Evolutionary conservation across 768 basidiomycete genomes (phyloP), one percentile per base, ranked within the genome.

Genomic region (Russula abietina): DNA sequence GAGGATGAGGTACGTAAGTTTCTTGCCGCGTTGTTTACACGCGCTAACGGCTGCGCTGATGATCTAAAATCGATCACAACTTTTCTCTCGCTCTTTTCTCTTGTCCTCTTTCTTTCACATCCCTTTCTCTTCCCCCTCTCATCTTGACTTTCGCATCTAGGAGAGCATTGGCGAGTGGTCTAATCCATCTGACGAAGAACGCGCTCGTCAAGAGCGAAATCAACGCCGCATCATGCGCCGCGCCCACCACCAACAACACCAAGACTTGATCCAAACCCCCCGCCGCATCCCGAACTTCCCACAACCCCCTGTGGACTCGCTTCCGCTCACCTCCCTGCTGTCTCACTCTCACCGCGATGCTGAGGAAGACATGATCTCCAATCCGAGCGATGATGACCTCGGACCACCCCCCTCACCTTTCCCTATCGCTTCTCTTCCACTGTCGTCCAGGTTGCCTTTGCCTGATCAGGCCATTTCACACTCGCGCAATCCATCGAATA

Each of bases 81-180:
- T 52, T 55, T 45, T 33, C 22, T 48, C 45, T 49, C 8, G 8
- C 14, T 22, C 39, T n/a, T n/a, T 17, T 22, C 26, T 22, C 57
- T 65, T 62, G 53, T 49, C 64, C 58, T 51, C 52, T 43, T 30
- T 39, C 57, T 53, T 41, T 43, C 26, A 56, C 39, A 14, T 46
- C 53, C 61, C 33, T 66, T 61, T 48, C 54, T 65, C 32, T 64
- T 55, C 16, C 16, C 38, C 38, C 38, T 11, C 16, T 45, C 69
- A 55, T 51, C 55, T 63, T 5, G 24, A 39, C 53, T 7, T 33
- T 16, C 28, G 55, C 19, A 45, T 32, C 46, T 65, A 74, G 67
- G 77, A 90, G 86, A 91, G 89, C 68, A 86, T 91, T 54, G 90
- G 89, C 30, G 91, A 93, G 75, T 93, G 83, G 82, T 93, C 91